Conservation (phyloP, 1,139 yeast species). For the Debaryomyces psychrophilus region DNA sequence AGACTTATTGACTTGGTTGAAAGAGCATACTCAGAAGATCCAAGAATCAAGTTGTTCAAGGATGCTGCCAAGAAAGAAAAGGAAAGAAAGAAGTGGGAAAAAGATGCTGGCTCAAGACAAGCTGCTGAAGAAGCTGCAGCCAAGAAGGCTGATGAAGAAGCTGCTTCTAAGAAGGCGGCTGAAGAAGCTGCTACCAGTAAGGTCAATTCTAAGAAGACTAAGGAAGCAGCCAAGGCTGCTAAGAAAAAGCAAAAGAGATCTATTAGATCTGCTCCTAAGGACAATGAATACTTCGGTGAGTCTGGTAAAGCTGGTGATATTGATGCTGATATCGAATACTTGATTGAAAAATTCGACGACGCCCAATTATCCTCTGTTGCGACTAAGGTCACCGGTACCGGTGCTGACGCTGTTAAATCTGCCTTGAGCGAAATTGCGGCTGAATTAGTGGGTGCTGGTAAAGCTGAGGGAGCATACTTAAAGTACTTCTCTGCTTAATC, state of each 20-base stretch:
- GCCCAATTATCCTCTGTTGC: slow-evolving; percentile 73
- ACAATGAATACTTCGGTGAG: slow-evolving; percentile 81
- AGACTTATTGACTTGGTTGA: slow-evolving; percentile 85
- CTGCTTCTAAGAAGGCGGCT: slow-evolving; percentile 70
- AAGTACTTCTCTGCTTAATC: slow-evolving; percentile 33
- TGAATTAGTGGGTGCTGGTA: slow-evolving; percentile 38
- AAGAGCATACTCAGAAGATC: slow-evolving; percentile 87
- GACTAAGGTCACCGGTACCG: slow-evolving; percentile 55
- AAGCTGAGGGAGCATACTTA: slow-evolving; percentile 35
- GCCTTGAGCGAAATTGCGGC: slow-evolving; percentile 53
- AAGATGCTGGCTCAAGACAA: slow-evolving; percentile 95
- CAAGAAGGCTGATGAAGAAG: slow-evolving; percentile 85
- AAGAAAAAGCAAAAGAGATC: slow-evolving; percentile 98
- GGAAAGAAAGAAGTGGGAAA: slow-evolving; percentile 96
- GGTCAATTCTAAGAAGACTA: slow-evolving; percentile 80
- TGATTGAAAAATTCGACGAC: slow-evolving; percentile 81
- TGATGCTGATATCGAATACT: slow-evolving; percentile 77
- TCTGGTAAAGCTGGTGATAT: slow-evolving; percentile 65
- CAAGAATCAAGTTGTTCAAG: slow-evolving; percentile 91
- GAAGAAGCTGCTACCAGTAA: slow-evolving; percentile 74
- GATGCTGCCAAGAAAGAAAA: slow-evolving; percentile 94
- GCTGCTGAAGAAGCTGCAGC: slow-evolving; percentile 87
- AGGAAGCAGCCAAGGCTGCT: slow-evolving; percentile 96
- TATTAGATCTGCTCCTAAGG: slow-evolving; percentile 82
- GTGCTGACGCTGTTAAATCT: slow-evolving; percentile 55